These are phyloP conservation scores for Paramarasmius palmivorus DNA, from an alignment of 1,284 basidiomycete genomes.

Conservation along the genomic window DNA sequence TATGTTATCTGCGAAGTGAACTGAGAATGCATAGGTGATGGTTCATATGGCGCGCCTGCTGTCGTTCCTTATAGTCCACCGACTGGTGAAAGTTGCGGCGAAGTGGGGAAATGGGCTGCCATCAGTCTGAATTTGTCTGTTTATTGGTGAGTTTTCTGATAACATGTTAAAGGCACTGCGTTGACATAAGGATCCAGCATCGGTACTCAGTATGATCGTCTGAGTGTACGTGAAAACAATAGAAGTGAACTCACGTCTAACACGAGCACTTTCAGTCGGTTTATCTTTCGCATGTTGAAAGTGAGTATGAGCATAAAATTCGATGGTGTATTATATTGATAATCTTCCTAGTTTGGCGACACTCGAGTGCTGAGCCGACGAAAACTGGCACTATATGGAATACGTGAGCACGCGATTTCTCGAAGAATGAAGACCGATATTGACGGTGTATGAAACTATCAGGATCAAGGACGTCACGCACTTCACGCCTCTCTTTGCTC, in stretches of 20 bases:
- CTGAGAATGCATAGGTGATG: constrained; percentile 13
- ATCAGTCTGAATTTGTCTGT: constrained; percentile 40
- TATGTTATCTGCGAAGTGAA: background rate
- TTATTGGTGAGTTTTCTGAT: constrained; percentile 28
- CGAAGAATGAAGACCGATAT: background rate
- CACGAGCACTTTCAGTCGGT: constrained; percentile 22
- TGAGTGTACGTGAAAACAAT: constrained; percentile 25
- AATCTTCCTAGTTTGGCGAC: constrained; percentile 35
- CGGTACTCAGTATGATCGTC: constrained; percentile 44
- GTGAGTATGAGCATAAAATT: constrained; percentile 20
- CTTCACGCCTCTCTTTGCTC: constrained; percentile 38
- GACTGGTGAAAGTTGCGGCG: constrained; percentile 31
- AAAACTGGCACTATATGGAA: constrained; percentile 38
- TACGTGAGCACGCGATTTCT: constrained; percentile 22
- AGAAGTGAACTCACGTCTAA: background rate
- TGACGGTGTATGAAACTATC: background rate
- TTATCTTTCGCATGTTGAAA: constrained; percentile 38
- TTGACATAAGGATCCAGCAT: constrained; percentile 19
- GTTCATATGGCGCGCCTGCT: constrained; percentile 31
- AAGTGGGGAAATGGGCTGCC: constrained; percentile 36
- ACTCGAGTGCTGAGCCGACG: constrained; percentile 42
- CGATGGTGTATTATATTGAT: background rate
- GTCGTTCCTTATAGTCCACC: constrained; percentile 38
- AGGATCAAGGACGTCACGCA: constrained; percentile 42
- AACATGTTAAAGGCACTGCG: too few species aligned